A percentile compares a stretch with the other conserved stretches of the same genome.
These are phyloP conservation scores for Carex littledalei DNA, from an alignment of 176 grass and related monocot genomes.

Conservation along the genomic window DNA sequence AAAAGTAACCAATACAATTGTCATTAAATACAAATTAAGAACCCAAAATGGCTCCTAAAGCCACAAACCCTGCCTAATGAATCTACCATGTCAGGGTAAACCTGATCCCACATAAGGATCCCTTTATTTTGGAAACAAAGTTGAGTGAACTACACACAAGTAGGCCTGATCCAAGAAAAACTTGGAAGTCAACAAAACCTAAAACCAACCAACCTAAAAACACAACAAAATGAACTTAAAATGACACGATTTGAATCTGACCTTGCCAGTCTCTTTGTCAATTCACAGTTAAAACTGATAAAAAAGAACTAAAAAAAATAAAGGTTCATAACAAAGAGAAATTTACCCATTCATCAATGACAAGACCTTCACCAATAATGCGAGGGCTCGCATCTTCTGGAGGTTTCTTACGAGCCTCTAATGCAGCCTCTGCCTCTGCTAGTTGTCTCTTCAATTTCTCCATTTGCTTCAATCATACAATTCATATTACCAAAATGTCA, in stretches of 20 bases:
- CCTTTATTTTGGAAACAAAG: not conserved
- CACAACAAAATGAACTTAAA: not conserved
- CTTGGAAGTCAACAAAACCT: not conserved
- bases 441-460: constrained; percentile 90
- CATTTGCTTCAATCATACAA: constrained; percentile 57
- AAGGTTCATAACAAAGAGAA: not conserved
- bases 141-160: not conserved
- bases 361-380: constrained; percentile 85
- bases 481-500: not conserved
- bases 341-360: constrained; percentile 99
- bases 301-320: not conserved
- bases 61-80: constrained; percentile 21
- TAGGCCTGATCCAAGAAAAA: not conserved
- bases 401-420: constrained; percentile 93
- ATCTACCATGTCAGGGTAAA: not conserved
- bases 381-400: constrained; percentile 53
- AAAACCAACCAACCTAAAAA: not conserved
- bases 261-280: not conserved
- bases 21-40: not conserved
- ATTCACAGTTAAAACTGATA: not conserved
- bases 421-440: constrained; percentile 80
- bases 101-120: not conserved
- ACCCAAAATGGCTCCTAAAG: not conserved
- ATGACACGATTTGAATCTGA: not conserved
- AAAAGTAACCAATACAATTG: not conserved